A percentile compares a stretch with the other conserved stretches of the same genome.
Evolutionary conservation across 2,329 filamentous ascomycete genomes (phyloP).

Genomic region (Aspergillus quadrilineatus): DNA sequence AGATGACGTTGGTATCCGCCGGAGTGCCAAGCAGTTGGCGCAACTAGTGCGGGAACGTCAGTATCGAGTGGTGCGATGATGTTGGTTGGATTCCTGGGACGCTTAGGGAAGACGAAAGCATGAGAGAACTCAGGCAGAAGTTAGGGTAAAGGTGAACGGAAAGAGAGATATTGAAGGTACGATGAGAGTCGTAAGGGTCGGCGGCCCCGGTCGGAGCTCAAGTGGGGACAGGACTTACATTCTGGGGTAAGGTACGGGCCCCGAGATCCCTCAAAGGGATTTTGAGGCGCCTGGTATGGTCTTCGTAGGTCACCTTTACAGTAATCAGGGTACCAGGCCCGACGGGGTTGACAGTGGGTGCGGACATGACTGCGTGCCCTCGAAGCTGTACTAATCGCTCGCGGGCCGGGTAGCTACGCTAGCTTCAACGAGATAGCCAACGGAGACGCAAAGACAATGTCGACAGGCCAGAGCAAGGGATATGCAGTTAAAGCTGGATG

Average conservation of each 20-base stretch:
- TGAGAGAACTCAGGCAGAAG: constrained; percentile 9
- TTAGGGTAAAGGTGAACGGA: background rate
- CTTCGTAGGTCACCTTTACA: constrained; percentile 79
- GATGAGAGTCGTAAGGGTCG: constrained; percentile 9
- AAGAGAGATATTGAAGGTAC: background rate
- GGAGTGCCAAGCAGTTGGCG: constrained; percentile 67
- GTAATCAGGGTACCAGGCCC: constrained; percentile 73
- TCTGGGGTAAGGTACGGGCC: constrained; percentile 70
- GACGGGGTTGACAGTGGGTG: constrained; percentile 48
- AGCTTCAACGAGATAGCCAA: constrained; percentile 14
- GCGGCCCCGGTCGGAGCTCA: constrained; percentile 31
- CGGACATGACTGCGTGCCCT: constrained; percentile 30
- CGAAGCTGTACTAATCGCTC: constrained; percentile 1
- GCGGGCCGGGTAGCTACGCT: constrained; percentile 8
- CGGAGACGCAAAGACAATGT: constrained; percentile 6
- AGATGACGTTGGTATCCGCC: constrained; percentile 60
- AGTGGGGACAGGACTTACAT: constrained; percentile 63
- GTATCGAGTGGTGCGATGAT: constrained; percentile 21
- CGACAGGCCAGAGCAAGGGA: constrained; percentile 2
- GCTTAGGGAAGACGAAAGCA: background rate
- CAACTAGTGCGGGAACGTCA: constrained; percentile 54
- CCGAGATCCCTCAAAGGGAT: constrained; percentile 82
- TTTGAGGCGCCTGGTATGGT: constrained; percentile 78
- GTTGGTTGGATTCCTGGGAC: background rate
- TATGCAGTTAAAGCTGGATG: constrained; percentile 6